Evolutionary conservation across 2,329 filamentous ascomycete species (phyloP), one percentile per base, ranked within the genome.

Genomic region (Aspergillus sojae): DNA sequence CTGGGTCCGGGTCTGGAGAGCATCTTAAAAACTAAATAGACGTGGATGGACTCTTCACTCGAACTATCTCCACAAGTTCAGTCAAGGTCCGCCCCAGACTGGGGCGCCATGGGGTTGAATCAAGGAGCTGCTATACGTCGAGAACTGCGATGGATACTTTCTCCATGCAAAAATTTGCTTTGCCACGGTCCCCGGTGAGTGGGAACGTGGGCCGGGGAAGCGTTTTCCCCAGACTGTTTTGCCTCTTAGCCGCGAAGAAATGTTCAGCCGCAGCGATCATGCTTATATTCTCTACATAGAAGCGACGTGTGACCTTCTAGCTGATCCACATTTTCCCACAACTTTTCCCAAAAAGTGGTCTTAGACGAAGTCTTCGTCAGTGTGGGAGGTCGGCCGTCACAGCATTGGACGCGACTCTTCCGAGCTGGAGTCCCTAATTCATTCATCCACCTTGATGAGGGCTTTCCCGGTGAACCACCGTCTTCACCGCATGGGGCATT

Each of bases 71-170:
- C 72, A 73, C 71, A 74, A 65, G 45, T 50, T 62, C 64, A 50
- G 64, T 70, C 65, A 68, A 65, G 65, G 67, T 65, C 52, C 66
- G 61, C 67, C 68, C 69, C 68, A 66, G 69, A 66, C 68, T 65
- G 72, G 71, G 71, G 70, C 71, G 73, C 62, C 67, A 70, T 71
- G 70, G 68, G 70, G 68, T 71, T 60, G 62, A 64, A 64, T 62
- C 39, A 55, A 64, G 60, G 67, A 58, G 61, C 65, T 68, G 59
- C 56, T 60, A 69, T 63, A 66, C 63, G 62, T 65, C 48, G 61
- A 66, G 28, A 23, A 43, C 28, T 59, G 6, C 41, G 48, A 57
- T 67, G 62, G 65, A 62, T 63, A 23, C 28, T 26, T n/a, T 60
- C 48, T 32, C 46, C 48, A 54, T 57, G 23, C 52, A 64, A 57